Base-by-base conservation (phyloP, 1,284 basidiomycete genomes). In the Microbotryum scabiosae region DNA sequence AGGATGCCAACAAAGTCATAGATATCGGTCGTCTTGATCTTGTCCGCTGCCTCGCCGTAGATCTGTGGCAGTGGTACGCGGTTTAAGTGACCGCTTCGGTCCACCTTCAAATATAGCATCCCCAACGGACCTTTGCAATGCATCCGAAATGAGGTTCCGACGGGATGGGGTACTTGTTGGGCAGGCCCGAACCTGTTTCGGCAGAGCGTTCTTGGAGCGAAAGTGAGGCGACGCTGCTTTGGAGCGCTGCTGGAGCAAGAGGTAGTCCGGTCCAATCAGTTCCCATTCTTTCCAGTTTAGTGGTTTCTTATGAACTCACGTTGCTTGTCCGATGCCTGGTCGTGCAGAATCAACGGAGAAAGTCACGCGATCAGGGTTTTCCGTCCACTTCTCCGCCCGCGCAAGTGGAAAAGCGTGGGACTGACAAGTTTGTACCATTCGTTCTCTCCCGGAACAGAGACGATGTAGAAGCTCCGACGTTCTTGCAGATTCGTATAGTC, bases 371-470 rank as follows among this genome's bases (percentile, higher is more conserved):
- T 41, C 36, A 41, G 36, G 36, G 16, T 41, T 41, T 41, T 41
- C 16, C 36, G 16, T 41, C 36, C 36, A 41, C 16, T 41, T 41
- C 36, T 28, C 32, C 6, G 28, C 3, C 18, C 3, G 25, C 30
- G 30, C 30, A 30, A 30, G 30, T 30, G 28, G 18, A 36, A n/a
- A n/a, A 2, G 23, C 32, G 0, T 26, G 3, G 18, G 51, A 18
- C 62, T n/a, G 44, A 68, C 70, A 56, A 55, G 54, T 48, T 62
- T 62, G 26, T 56, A 63, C 74, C 74, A 75, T 0, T 49, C 56
- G 10, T 71, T 69, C 62, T 74, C 73, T 2, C 72, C 74, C 5
- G 74, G 74, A 2, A 73, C 65, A 14, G 65, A 69, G 21, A 74
- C 72, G 26, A 71, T 68, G 51, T 72, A 74, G 56, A 75, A 68